Base-by-base conservation (phyloP, 1,139 yeast genomes). In the Pneumocystis sp. region DNA sequence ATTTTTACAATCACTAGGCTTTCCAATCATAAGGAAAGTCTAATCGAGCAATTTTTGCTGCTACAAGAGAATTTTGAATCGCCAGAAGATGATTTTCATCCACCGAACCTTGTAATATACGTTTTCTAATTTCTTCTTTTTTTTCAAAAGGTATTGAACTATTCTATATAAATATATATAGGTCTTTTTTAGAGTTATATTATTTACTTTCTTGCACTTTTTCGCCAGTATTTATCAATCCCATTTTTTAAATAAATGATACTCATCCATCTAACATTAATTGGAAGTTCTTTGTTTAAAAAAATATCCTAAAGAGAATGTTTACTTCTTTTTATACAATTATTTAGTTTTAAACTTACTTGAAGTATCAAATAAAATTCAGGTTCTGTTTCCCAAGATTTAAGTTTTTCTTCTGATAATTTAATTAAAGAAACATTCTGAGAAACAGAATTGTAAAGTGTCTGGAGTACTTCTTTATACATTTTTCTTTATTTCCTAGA, bases 201-300 rank as follows among this genome's bases (percentile, higher is more conserved):
- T n/a, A 61, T 70, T 35, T 62, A 70, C 73, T 73, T 71, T 57
- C 74, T 76, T 39, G 89, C 79, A 0, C 89, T 80, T 0, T 85
- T 78, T 66, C 96, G 78, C 97, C 97, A 91, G 71, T 84, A 84
- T 71, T 81, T 84, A 42, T 89, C 96, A 34, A 89, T 78, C 1
- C 96, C 95, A 74, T 91, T 93, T 72, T 93, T 93, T 74, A 93
- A 83, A 70, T 87, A 87, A 61, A 93, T 91, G 3, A 89, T 81
- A 0, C 96, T 91, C 60, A 91, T 77, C 96, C 96, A 89, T 72
- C 97, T 78, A 8, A 83, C 79, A 67, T 86, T 88, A 39, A 86
- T 75, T 0, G 89, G 81, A 19, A 82, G 71, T 0, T 83, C 80
- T 5, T 79, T 74, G 69, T 86, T 84, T 66, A 84, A 77, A 73